Base-by-base conservation (phyloP, 139 green algal genomes). In the Chlorella sp. region DNA sequence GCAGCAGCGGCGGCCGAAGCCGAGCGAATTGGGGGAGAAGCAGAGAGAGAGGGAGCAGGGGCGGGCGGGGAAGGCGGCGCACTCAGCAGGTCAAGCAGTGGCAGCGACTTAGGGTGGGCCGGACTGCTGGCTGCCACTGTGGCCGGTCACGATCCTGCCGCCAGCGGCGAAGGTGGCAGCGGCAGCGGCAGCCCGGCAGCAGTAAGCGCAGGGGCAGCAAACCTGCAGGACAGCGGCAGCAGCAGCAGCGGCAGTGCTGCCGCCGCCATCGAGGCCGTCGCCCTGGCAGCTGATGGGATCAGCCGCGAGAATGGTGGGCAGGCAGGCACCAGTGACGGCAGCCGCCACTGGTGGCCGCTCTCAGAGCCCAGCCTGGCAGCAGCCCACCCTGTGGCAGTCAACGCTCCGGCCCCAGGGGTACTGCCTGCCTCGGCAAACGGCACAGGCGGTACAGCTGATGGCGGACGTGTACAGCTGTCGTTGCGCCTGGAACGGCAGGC, bases 401-500 rank as follows among this genome's bases (percentile, higher is more conserved):
- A 28, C 11, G 12, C 26, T 18, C n/a, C 16, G n/a, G 32, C 81
- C 21, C 32, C 57, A 18, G 2, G 37, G 18, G 16, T 26, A 22
- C 53, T 34, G 57, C 40, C 57, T 21, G 57, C 60, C 1, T 21
- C 30, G 4, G 80, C 21, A 9, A 15, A 15, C 12, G 14, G 32
- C 1, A 14, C 34, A 48, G 39, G 32, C 12, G 14, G 32, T 0
- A 14, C 34, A 48, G 39, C 48, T 9, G 32, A 28, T 1, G 80
- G 40, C 48, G 28, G 32, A 24, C 28, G 37, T 3, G 40, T 69
- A 32, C 37, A 48, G 24, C 42, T 48, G 48, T 96, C 93, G 34
- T 66, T 96, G 12, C 90, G 94, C 24, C 92, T 95, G 85, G 94
- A 96, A 88, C 48, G 85, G 36, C 88, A 93, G 93, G 84, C 86